phyloP scores from a whole-genome alignment of 352 stramenopile species.

The Globisporangium alternatum region DNA sequence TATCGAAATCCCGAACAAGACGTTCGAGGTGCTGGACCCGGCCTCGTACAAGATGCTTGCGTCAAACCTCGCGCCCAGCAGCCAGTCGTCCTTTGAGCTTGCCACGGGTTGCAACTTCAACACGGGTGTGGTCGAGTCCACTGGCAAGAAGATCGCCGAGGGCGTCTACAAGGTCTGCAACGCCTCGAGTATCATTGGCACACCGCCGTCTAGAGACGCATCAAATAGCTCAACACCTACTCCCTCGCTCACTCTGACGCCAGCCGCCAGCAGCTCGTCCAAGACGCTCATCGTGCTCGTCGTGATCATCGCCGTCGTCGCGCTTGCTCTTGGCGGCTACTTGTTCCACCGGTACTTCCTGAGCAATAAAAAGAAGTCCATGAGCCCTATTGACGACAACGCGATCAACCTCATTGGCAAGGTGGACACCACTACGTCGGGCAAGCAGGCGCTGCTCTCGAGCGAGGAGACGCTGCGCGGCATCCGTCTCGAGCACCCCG shows the following conservation, averaged over 20 bases:
- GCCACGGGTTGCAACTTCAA: slow-evolving; percentile 15
- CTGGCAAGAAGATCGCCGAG: slow-evolving; percentile 9
- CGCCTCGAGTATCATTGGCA: slow-evolving; percentile 8
- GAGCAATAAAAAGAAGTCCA: slow-evolving; percentile 17
- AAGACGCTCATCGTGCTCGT: slow-evolving; percentile 50
- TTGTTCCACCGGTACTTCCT: slow-evolving; percentile 36
- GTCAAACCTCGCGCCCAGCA: slow-evolving; percentile 10
- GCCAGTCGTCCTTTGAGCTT: slow-evolving; percentile 14
- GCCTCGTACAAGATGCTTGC: slow-evolving; percentile 7
- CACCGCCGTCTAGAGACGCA: background rate
- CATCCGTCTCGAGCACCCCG: slow-evolving; percentile 47
- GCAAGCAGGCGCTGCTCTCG: slow-evolving; percentile 62
- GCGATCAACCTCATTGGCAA: slow-evolving; percentile 50
- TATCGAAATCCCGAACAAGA: slow-evolving; percentile 10
- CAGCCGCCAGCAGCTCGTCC: slow-evolving; percentile 1
- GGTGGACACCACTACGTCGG: slow-evolving; percentile 26
- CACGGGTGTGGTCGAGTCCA: slow-evolving; percentile 4
- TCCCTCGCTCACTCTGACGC: background rate
- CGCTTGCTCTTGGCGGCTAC: slow-evolving; percentile 32
- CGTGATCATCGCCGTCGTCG: slow-evolving; percentile 38
- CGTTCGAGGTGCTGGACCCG: slow-evolving; percentile 18
- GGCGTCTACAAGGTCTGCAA: slow-evolving; percentile 21
- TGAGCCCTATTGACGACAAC: slow-evolving; percentile 20
- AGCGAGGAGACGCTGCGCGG: slow-evolving; percentile 60
- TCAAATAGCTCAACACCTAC: background rate